A percentile compares a stretch with the other conserved stretches of the same genome.
These are phyloP conservation scores for Gardenia jasminoides DNA, from an alignment of 257 asterid genomes.

Conservation along the genomic window DNA sequence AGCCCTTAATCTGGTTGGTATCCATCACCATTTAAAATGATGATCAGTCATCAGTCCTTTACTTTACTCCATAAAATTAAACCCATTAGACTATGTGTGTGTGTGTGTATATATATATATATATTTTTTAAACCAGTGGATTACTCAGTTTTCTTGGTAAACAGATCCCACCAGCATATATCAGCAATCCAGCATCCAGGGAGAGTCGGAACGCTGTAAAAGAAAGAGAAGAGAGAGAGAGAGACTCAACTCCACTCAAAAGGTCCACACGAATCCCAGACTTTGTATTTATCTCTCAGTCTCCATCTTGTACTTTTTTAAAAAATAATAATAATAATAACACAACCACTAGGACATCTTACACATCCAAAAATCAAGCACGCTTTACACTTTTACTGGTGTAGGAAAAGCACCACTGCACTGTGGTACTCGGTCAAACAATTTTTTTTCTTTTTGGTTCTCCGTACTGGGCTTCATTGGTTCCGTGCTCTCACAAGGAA, in stretches of 20 bases:
- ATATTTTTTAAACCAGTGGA: neutral
- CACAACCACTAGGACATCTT: too few relatives aligned
- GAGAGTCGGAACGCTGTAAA: neutral
- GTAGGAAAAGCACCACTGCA: neutral
- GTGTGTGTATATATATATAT: too few relatives aligned
- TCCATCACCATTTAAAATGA: slow-evolving; percentile 15
- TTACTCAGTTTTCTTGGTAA: neutral
- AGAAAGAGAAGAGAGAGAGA: neutral
- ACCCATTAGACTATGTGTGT: neutral
- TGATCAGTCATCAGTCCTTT: neutral
- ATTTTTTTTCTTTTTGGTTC: slow-evolving; percentile 20
- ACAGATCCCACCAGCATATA: slow-evolving; percentile 32
- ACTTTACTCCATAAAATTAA: neutral
- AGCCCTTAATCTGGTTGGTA: slow-evolving; percentile 43
- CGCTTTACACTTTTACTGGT: neutral
- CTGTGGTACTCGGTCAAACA: neutral
- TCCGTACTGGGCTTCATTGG: slow-evolving; percentile 23
- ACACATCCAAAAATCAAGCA: neutral
- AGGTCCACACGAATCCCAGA: slow-evolving; percentile 13
- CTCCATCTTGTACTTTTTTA: neutral
- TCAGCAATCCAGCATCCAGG: neutral
- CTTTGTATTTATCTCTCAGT: neutral
- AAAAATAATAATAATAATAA: too few relatives aligned
- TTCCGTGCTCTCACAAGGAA: slow-evolving; percentile 24
- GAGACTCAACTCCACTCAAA: neutral